phyloP scores from a whole-genome alignment of 345 rosid genomes.

The Camelina laxa region DNA sequence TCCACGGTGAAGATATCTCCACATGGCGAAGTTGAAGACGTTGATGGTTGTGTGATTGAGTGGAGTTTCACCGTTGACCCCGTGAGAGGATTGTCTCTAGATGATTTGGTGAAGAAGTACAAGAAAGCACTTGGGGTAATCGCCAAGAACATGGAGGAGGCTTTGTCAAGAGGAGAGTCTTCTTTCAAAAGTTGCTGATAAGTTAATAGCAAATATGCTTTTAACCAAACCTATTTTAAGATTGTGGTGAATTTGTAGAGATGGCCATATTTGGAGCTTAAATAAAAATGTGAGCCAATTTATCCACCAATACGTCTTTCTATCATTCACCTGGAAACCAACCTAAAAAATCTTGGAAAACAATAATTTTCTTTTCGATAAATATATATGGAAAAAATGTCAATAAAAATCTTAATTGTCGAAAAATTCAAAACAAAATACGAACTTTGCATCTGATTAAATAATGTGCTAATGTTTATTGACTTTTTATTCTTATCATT shows the following conservation, averaged over 20 bases:
- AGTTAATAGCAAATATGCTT: background rate
- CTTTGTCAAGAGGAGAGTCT: constrained; percentile 16
- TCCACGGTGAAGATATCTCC: constrained; percentile 54
- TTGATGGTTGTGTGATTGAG: constrained; percentile 59
- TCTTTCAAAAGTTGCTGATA: constrained; percentile 8
- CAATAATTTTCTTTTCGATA: too few species aligned
- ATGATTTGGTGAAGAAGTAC: constrained; percentile 46
- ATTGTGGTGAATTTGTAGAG: background rate
- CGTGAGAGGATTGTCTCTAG: constrained; percentile 53
- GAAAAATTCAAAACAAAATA: too few species aligned
- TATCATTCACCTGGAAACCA: too few species aligned
- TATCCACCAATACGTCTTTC: background rate
- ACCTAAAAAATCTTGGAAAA: too few species aligned
- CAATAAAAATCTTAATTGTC: too few species aligned
- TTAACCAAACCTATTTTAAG: background rate
- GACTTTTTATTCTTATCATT: too few species aligned
- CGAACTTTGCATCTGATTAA: too few species aligned
- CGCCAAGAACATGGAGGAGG: constrained; percentile 40
- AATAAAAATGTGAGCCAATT: background rate
- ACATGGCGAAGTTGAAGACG: constrained; percentile 8
- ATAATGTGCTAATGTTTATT: too few species aligned
- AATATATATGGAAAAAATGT: too few species aligned
- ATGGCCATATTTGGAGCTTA: background rate
- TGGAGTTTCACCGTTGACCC: constrained; percentile 67
- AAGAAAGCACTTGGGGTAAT: constrained; percentile 29